Evolutionary conservation across 441 rosid species (phyloP), one percentile per base, ranked within the genome.

Genomic region (Pelargonium fulgidum): DNA sequence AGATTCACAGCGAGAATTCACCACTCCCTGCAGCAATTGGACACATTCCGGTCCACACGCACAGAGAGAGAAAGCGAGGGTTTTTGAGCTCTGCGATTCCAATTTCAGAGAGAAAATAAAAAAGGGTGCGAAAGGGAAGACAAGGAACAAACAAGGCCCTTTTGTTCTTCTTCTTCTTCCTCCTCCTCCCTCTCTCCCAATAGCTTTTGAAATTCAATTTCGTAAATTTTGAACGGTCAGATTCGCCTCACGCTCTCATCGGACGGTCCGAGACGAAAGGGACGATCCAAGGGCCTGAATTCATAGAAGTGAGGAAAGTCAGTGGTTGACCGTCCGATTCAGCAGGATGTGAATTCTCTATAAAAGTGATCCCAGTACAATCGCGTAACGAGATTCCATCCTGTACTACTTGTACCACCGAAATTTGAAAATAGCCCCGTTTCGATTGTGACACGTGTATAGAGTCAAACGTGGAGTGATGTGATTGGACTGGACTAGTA

Each of bases 171-270:
- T 76, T 73, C 73, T 81, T 75, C 81, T 61, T 70, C 63, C 72
- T 74, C 79, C 70, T 72, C 80, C 96, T 84, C 94, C 88, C 97
- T 85, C 97, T 89, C 89, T 87, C 79, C 79, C 75, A 56, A 67
- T 78, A 82, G 82, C 83, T 85, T 89, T 91, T 89, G 88, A 91
- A 91, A 74, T 84, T 90, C 82, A 85, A 84, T 85, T 85, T 85
- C 65, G 52, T 44, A 72, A 80, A 74, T 79, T 82, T 85, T 85
- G 64, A 68, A 89, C 83, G 92, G 92, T 73, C 52, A 6, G 92
- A 89, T 87, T 75, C 67, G 20, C 64, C 48, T 64, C 42, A 2
- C 13, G 1, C 12, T 5, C 64, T 62, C 2, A 87, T 89, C 89
- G 10, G 44, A 81, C 84, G 89, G 83, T 1, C 36, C 0, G 0